Base-by-base conservation (phyloP, 495 filamentous ascomycete genomes). In the Massariosphaeria phaeospora region DNA sequence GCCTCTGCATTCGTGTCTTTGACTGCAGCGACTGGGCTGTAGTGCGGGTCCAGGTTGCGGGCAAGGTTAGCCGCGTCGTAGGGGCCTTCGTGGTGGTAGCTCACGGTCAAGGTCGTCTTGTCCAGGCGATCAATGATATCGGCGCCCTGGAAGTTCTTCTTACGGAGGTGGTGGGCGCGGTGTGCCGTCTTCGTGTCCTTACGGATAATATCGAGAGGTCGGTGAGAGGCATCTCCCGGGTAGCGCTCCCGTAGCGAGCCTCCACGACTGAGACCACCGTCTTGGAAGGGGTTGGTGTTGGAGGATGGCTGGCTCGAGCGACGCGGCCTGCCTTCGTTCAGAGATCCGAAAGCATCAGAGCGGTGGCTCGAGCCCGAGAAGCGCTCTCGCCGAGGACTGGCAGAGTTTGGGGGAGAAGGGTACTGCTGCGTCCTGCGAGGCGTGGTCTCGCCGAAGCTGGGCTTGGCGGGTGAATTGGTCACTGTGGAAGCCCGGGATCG, bases 61-160 rank as follows among this genome's bases (percentile, higher is more conserved):
- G 87, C 78, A 5, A 82, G 70, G 39, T 86, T 75, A 3, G 86
- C 84, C 0, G 93, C 89, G 67, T 98, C 93, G 59, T 87, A 98
- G 0, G 93, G 93, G 0, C 93, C 93, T 50, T 86, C 87, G 60
- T 98, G 93, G 66, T 98, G 93, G 63, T 95, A 97, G 2, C 74
- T 69, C 7, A 67, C 75, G 1, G 83, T 70, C 7, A 67, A 76
- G 1, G 83, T 70, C 0, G 73, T 68, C 45, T 74, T 70, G 61
- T 95, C 93, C 0, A 98, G 78, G 2, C 75, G 66, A 69, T 98
- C 93, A 59, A 98, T 89, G 11, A 75, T 74, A 64, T 98, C 93
- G 0, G 87, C 72, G 26, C 82, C 79, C 13, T 86, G 81, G 10
- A 84, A 73, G 45, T 80, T 79, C 44, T 76, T 81, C 55, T 79